Conservation (phyloP, 169 alveolate species). For the Amoebophrya sp. region DNA sequence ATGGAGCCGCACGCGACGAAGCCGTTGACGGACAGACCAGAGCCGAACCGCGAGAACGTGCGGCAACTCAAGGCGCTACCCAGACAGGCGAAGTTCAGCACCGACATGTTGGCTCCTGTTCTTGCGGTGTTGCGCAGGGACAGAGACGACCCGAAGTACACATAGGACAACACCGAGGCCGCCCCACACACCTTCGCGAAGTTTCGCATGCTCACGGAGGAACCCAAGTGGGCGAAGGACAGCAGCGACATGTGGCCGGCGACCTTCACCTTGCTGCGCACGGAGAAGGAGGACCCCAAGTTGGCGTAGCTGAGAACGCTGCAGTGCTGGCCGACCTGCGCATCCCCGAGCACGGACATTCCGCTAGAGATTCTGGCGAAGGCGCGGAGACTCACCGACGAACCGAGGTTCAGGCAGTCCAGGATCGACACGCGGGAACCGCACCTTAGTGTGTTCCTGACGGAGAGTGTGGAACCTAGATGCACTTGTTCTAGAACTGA, state of each 20-base stretch:
- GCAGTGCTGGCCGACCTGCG: background rate
- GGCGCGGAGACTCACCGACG: background rate
- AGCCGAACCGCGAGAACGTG: background rate
- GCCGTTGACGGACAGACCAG: background rate
- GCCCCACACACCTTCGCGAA: constrained; percentile 7
- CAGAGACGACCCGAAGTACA: background rate
- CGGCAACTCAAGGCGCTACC: background rate
- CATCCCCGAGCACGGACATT: background rate
- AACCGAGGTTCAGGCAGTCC: constrained; percentile 16
- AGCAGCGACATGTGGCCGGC: background rate
- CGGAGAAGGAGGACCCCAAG: constrained; percentile 6
- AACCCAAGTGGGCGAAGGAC: background rate
- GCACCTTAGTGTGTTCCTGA: background rate
- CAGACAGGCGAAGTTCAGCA: background rate
- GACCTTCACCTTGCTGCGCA: background rate
- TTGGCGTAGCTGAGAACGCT: background rate
- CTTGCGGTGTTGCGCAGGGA: background rate
- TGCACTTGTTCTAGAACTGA: background rate
- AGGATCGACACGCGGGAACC: background rate
- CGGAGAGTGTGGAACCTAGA: background rate
- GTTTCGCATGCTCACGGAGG: background rate
- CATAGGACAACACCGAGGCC: background rate
- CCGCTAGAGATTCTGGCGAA: background rate
- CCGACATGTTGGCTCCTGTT: background rate
- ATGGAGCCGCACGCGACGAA: background rate